Conservation (phyloP, 768 basidiomycete species). For the Lyophyllum semitale region DNA sequence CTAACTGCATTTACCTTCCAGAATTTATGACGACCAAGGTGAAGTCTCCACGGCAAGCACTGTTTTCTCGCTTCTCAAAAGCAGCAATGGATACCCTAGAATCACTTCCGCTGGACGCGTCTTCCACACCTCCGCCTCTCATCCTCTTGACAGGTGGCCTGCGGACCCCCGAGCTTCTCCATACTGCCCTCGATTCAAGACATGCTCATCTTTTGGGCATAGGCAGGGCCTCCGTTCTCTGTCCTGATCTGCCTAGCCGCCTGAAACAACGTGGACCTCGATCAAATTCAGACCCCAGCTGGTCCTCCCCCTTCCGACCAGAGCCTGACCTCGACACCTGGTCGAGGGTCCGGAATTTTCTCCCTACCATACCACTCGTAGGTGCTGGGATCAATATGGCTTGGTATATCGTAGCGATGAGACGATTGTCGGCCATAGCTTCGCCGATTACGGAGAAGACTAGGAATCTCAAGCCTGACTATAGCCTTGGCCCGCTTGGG, state of each 20-base stretch:
- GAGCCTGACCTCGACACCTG: conserved; percentile 36
- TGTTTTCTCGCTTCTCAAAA: conserved; percentile 72
- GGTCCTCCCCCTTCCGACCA: conserved; percentile 35
- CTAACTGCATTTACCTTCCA: conserved; percentile 18
- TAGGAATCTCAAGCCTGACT: conserved; percentile 19
- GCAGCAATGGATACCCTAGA: conserved; percentile 49
- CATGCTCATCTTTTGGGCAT: conserved; percentile 80
- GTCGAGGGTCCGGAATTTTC: conserved; percentile 25
- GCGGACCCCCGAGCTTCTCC: conserved; percentile 55
- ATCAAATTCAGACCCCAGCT: conserved; percentile 7
- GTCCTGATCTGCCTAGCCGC: conserved; percentile 58
- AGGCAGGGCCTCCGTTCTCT: conserved; percentile 64
- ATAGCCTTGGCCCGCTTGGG: conserved; percentile 33
- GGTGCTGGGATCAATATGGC: conserved; percentile 65
- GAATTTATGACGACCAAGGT: conserved; percentile 42
- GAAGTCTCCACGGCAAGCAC: conserved; percentile 57
- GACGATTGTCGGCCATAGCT: conserved; percentile 39
- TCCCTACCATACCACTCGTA: conserved; percentile 57
- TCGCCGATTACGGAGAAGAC: background rate
- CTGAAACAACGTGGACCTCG: conserved; percentile 24
- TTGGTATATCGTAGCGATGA: conserved; percentile 69
- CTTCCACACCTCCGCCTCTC: conserved; percentile 45
- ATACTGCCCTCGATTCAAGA: conserved; percentile 47
- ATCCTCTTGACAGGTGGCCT: conserved; percentile 85
- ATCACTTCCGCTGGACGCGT: conserved; percentile 24